Evolutionary conservation across 2,329 filamentous ascomycete species (phyloP), one percentile per base, ranked within the genome.

Genomic region (Chrysosporium queenslandicum): DNA sequence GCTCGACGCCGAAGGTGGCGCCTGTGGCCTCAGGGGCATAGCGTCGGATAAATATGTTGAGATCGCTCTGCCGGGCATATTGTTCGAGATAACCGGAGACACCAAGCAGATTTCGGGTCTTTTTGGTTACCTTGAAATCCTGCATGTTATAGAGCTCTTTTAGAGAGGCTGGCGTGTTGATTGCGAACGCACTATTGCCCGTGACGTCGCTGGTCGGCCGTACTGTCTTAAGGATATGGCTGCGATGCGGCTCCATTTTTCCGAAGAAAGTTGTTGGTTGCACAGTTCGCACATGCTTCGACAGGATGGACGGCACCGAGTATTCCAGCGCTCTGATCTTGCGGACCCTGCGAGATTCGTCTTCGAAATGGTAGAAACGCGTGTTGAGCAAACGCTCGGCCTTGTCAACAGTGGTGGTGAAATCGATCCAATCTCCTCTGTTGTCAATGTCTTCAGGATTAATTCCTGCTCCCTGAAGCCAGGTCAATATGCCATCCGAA

Each of bases 201-300:
- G 29, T n/a, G 12, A 34, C 29, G 7, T 12, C 9, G 4, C 23
- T 7, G 8, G 39, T 29, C 25, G 48, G 34, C 12, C 23, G 32
- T 41, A 50, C 27, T 18, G 78, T 70, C 23, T 21, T 52, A 73
- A 69, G 21, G 14, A 55, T 53, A 11, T 52, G 46, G n/a, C 46
- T 49, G 20, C 29, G 29, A 14, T 56, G 54, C 1, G 25, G 52
- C 32, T 40, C 43, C 16, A 48, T 16, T 20, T 36, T 37, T 20
- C 77, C 77, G 54, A 85, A 85, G 36, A 77, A 73, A 3, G 79
- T 85, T 0, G 81, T 85, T 0, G 82, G 82, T 63, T 84, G 79
- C 46, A 85, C 78, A 61, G 83, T 73, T 53, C 79, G 77, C 53
- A 86, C 73, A 59, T 80, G 72, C 40, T 69, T 60, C 49, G 74